These are phyloP conservation scores for Euclidium syriacum DNA, from an alignment of 345 rosid genomes.

Conservation along the genomic window DNA sequence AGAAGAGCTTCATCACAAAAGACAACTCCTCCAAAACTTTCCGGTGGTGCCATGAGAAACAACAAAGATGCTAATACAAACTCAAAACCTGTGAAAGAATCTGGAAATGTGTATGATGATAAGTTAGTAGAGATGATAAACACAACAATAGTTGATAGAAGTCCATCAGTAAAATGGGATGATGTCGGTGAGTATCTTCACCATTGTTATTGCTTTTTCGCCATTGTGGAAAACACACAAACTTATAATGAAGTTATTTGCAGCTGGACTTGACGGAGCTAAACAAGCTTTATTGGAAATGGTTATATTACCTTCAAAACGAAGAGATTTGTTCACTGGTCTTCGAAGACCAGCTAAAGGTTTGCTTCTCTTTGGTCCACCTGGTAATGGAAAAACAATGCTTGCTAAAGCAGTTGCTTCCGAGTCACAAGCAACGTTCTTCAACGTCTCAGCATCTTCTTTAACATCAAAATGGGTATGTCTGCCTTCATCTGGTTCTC, in stretches of 20 bases:
- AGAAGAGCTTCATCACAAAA: slow-evolving; percentile 34
- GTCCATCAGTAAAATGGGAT: slow-evolving; percentile 93
- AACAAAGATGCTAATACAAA: slow-evolving; percentile 41
- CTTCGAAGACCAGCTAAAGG: slow-evolving; percentile 96
- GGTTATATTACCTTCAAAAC: slow-evolving; percentile 91
- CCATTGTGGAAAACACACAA: not conserved
- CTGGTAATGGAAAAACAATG: slow-evolving; percentile 99
- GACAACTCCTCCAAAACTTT: slow-evolving; percentile 32
- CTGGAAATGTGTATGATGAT: slow-evolving; percentile 58
- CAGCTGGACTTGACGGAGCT: slow-evolving; percentile 97
- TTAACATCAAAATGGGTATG: slow-evolving; percentile 94
- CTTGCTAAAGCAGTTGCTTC: slow-evolving; percentile 99
- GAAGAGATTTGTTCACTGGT: slow-evolving; percentile 94
- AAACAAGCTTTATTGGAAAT: slow-evolving; percentile 92
- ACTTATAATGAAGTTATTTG: slow-evolving; percentile 15
- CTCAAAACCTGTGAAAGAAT: slow-evolving; percentile 47
- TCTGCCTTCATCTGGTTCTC: not conserved
- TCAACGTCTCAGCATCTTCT: slow-evolving; percentile 93
- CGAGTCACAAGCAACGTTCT: slow-evolving; percentile 93
- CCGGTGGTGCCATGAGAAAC: slow-evolving; percentile 37
- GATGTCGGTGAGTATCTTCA: slow-evolving; percentile 95
- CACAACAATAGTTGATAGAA: slow-evolving; percentile 86
- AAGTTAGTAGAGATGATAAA: slow-evolving; percentile 87
- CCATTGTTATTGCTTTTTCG: not conserved
- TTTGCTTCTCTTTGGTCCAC: slow-evolving; percentile 95